A percentile compares a stretch with the other conserved stretches of the same genome.
These are phyloP conservation scores for Allium fistulosum DNA, from an alignment of 106 monocot species.

Conservation along the genomic window DNA sequence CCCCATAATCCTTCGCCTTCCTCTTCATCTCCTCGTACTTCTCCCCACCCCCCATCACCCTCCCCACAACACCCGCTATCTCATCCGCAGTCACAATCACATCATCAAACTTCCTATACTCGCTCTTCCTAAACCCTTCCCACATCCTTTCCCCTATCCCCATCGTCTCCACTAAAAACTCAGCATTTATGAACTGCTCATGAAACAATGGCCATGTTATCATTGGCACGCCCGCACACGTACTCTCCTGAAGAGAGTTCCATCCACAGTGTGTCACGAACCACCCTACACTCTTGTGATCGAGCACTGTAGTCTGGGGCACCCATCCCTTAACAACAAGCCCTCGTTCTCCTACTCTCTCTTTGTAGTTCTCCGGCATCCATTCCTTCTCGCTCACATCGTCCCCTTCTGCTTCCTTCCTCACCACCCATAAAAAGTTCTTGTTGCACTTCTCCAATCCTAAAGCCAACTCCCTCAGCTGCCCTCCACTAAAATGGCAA, in stretches of 20 bases:
- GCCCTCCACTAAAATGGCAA: not conserved
- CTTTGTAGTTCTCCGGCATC: constrained; percentile 3
- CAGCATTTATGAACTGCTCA: not conserved
- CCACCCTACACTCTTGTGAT: constrained; percentile 46
- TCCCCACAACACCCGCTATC: not conserved
- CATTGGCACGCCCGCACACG: not conserved
- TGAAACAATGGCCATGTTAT: constrained; percentile 1
- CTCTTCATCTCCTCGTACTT: not conserved
- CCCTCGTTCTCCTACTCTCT: not conserved
- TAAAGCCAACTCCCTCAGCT: constrained; percentile 15
- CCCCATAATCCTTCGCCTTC: constrained; percentile 4
- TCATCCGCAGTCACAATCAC: not conserved
- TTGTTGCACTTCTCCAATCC: constrained; percentile 6
- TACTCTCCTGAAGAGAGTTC: constrained; percentile 34
- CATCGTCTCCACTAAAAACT: not conserved
- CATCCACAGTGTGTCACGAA: constrained; percentile 75
- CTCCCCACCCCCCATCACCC: constrained; percentile 1
- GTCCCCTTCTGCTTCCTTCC: constrained; percentile 1
- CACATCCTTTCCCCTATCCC: constrained; percentile 2
- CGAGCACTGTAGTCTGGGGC: constrained; percentile 21
- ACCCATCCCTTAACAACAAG: not conserved
- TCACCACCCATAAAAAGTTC: constrained; percentile 25
- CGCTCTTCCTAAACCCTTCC: not conserved
- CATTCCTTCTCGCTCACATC: not conserved
- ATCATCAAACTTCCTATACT: not conserved